Conservation (phyloP, 2,329 filamentous ascomycete genomes). For the Neoarthrinium moseri region DNA sequence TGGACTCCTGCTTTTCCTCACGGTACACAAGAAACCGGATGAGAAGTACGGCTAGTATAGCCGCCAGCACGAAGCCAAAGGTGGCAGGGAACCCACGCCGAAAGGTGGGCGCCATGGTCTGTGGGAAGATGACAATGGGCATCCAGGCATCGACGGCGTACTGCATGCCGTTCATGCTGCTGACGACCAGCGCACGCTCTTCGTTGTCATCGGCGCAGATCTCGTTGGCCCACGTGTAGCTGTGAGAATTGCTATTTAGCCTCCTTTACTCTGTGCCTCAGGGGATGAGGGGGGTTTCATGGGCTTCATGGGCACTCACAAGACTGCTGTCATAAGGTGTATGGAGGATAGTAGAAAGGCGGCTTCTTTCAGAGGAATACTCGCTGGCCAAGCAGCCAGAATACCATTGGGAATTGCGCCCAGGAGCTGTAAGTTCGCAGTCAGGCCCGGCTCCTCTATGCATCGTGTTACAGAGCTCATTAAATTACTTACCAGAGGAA, state of each 20-base stretch:
- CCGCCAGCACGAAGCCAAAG: constrained; percentile 7
- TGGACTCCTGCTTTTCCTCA: no score
- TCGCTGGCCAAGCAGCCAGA: constrained; percentile 5
- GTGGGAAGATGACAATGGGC: constrained; percentile 9
- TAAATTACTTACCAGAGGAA: constrained; percentile 1
- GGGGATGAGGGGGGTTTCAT: not conserved
- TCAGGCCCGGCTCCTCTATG: not conserved
- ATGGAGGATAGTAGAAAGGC: constrained; percentile 2
- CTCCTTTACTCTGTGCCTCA: not conserved
- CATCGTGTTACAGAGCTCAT: not conserved
- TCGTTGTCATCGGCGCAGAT: constrained; percentile 10
- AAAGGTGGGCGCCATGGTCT: constrained; percentile 3
- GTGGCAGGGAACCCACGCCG: constrained; percentile 4
- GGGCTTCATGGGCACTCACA: not conserved
- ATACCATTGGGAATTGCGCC: not conserved
- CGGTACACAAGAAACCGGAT: no score
- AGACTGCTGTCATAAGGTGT: constrained; percentile 9
- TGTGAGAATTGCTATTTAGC: not conserved
- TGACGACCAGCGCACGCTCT: constrained; percentile 5
- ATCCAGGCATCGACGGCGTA: constrained; percentile 9
- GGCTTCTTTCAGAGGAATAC: not conserved
- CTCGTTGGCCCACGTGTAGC: constrained; percentile 10
- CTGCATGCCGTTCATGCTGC: constrained; percentile 8
- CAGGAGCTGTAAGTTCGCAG: not conserved
- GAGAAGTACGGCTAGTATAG: no score